Percentiles rank a stretch among this genome's conserved stretches.
Conservation (phyloP, 495 filamentous ascomycete genomes). For the Articulospora tetracladia region DNA sequence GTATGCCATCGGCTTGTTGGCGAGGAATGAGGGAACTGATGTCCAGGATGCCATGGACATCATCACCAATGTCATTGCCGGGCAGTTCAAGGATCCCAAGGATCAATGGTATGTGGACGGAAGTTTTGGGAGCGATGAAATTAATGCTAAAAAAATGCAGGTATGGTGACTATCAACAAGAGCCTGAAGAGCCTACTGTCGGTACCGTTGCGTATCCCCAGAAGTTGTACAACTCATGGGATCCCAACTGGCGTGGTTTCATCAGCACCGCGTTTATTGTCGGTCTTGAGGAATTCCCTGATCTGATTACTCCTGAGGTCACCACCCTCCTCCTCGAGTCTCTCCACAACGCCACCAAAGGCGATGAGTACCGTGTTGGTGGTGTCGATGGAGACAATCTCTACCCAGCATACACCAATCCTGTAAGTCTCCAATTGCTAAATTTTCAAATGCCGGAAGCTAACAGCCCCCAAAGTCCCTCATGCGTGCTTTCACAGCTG, state of each 20-base stretch:
- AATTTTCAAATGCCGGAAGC: not conserved
- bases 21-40: slow-evolving; percentile 34
- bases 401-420: slow-evolving; percentile 40
- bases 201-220: slow-evolving; percentile 31
- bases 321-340: slow-evolving; percentile 30
- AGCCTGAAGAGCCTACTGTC: slow-evolving; percentile 37
- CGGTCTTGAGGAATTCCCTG: slow-evolving; percentile 35
- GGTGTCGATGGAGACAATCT: slow-evolving; percentile 41
- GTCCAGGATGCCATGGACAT: slow-evolving; percentile 34
- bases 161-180: slow-evolving; percentile 35
- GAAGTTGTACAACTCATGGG: slow-evolving; percentile 35
- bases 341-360: slow-evolving; percentile 33
- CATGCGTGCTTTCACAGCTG: slow-evolving; percentile 37
- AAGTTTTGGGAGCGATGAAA: not conserved
- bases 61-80: slow-evolving; percentile 35
- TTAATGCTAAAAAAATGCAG: slow-evolving; percentile 3
- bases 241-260: slow-evolving; percentile 42
- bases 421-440: slow-evolving; percentile 7
- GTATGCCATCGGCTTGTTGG: slow-evolving; percentile 38
- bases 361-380: slow-evolving; percentile 39
- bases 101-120: slow-evolving; percentile 25
- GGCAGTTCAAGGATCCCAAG: slow-evolving; percentile 32
- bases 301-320: slow-evolving; percentile 28
- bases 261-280: slow-evolving; percentile 38
- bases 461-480: slow-evolving; percentile 24